Conservation (phyloP, 352 stramenopile species). For the Peronospora farinosa region DNA sequence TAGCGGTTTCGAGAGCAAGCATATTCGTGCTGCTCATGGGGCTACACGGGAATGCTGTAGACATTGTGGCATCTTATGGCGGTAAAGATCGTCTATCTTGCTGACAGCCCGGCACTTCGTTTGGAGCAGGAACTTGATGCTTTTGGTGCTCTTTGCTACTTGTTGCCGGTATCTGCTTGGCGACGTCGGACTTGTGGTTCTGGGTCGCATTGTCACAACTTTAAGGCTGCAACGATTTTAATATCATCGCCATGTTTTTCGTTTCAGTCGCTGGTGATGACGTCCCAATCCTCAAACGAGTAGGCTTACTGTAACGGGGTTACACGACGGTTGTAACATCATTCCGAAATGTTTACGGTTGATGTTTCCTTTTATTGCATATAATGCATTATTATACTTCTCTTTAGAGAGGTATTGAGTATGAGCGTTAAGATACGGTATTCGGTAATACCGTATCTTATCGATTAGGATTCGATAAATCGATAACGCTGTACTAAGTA, state of each 20-base stretch:
- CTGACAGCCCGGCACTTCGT: slow-evolving; percentile 19
- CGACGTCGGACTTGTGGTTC: slow-evolving; percentile 41
- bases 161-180: slow-evolving; percentile 48
- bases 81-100: slow-evolving; percentile 45
- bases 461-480: too few relatives aligned
- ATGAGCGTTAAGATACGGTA: too few relatives aligned
- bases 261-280: slow-evolving; percentile 39
- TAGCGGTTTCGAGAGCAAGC: slow-evolving; percentile 19
- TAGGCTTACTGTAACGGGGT: too few relatives aligned
- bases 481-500: too few relatives aligned
- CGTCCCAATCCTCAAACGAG: slow-evolving; percentile 16
- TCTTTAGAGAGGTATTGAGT: too few relatives aligned
- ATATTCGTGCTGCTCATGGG: slow-evolving; percentile 57
- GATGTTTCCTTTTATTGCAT: too few relatives aligned
- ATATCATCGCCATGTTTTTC: slow-evolving; percentile 49
- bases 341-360: too few relatives aligned
- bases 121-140: slow-evolving; percentile 35
- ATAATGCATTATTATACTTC: too few relatives aligned
- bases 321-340: too few relatives aligned
- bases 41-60: slow-evolving; percentile 61
- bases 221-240: slow-evolving; percentile 43
- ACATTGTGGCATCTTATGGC: slow-evolving; percentile 39
- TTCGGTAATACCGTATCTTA: too few relatives aligned
- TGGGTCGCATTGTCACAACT: slow-evolving; percentile 38
- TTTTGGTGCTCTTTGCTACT: slow-evolving; percentile 37